phyloP scores from a whole-genome alignment of 495 filamentous ascomycete genomes.

The Lichina pygmaea region DNA sequence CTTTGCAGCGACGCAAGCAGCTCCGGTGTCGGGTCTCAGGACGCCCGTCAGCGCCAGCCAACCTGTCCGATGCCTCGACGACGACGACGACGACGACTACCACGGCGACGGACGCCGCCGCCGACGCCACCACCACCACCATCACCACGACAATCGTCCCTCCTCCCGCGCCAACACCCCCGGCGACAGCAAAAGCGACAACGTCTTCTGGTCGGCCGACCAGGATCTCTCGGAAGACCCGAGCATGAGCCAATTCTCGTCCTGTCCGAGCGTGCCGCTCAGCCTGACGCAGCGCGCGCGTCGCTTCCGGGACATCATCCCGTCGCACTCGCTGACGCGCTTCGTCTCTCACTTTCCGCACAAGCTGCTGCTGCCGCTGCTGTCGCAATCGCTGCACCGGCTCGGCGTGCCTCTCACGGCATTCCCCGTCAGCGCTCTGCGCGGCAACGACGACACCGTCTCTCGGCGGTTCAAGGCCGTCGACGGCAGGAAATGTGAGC shows the following conservation, averaged over 20 bases:
- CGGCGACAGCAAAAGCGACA: too few species aligned
- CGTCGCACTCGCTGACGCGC: conserved; percentile 55
- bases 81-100: neutral
- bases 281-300: conserved; percentile 66
- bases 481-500: conserved; percentile 51
- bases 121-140: neutral
- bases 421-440: conserved; percentile 10
- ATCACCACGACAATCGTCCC: neutral
- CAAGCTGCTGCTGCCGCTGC: conserved; percentile 48
- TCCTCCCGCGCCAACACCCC: neutral
- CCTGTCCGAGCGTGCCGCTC: conserved; percentile 51
- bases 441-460: conserved; percentile 15
- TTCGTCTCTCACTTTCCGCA: conserved; percentile 71
- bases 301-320: conserved; percentile 68
- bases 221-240: conserved; percentile 63
- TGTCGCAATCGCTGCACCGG: conserved; percentile 56
- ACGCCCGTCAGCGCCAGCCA: conserved; percentile 15
- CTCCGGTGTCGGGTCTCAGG: too few species aligned
- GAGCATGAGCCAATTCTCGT: conserved; percentile 74
- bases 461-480: conserved; percentile 38
- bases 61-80: conserved; percentile 7
- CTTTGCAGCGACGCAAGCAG: conserved; percentile 5
- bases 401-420: conserved; percentile 51
- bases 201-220: neutral
- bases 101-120: neutral